Evolutionary conservation across 257 asterid genomes (phyloP).

Genomic region (Gentiana macrophylla): DNA sequence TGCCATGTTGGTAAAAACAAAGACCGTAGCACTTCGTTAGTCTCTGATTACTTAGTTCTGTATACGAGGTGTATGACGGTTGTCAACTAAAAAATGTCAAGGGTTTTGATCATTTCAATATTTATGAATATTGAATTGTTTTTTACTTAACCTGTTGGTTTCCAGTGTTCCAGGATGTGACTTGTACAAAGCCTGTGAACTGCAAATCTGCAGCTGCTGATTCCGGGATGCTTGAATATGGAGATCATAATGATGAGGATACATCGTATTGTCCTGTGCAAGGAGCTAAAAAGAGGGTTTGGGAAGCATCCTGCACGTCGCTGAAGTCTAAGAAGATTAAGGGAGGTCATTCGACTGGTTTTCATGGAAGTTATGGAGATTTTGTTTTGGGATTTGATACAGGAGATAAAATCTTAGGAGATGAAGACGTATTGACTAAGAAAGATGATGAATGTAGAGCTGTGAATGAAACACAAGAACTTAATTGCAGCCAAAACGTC

Average conservation of each 20-base stretch:
- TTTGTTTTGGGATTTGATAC: constrained; percentile 27
- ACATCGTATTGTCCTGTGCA: constrained; percentile 32
- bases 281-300: constrained; percentile 53
- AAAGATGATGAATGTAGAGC: constrained; percentile 21
- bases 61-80: no score
- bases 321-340: constrained; percentile 76
- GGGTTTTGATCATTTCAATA: no score
- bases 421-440: constrained; percentile 19
- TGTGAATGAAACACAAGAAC: constrained; percentile 20
- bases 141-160: constrained; percentile 1
- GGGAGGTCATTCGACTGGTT: constrained; percentile 46
- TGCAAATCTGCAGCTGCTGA: constrained; percentile 12
- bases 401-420: constrained; percentile 18
- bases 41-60: no score
- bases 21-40: no score
- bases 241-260: constrained; percentile 21
- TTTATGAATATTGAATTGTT: no score
- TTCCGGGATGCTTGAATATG: constrained; percentile 20
- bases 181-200: constrained; percentile 9
- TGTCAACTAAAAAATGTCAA: no score
- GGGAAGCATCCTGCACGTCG: constrained; percentile 82
- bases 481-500: constrained; percentile 12
- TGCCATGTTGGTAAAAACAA: no score
- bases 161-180: constrained; percentile 27
- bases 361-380: constrained; percentile 27